Evolutionary conservation across 2,329 filamentous ascomycete species (phyloP), one percentile per base, ranked within the genome.

Genomic region (Lizonia empirigonia): DNA sequence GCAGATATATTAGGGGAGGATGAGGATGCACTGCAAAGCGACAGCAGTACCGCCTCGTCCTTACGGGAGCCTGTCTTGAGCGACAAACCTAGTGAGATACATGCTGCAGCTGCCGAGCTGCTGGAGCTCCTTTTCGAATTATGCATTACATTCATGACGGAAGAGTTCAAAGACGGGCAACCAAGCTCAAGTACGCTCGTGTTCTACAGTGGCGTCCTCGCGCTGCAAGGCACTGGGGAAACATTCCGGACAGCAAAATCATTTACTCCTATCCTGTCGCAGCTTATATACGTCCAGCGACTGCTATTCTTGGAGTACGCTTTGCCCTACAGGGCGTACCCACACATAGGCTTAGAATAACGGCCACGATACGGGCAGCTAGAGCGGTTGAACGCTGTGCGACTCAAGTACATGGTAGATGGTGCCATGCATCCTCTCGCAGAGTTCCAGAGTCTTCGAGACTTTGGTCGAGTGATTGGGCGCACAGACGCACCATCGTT

Each of bases 381-480:
- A n/a, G 12, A 38, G 22, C 7, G 16, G 19, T 30, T 41, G 6
- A 41, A 41, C 18, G 18, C 12, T 19, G 10, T 41, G 16, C 24
- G n/a, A 41, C 38, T 41, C 6, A 41, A 41, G 38, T 41, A 41
- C 16, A 41, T 41, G 16, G 38, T 41, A 41, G 26, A 41, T 30
- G 26, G 38, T 30, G 18, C 22, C 13, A 41, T 41, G 26, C 18
- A 29, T 30, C 26, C 38, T 30, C 38, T 41, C n/a, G 24, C 26
- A 29, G 26, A 41, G 38, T 41, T 41, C 26, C 13, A 41, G 26
- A 41, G 38, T 20, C 26, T 41, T 41, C 16, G 13, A 41, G 26
- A 41, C 26, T 41, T 41, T 41, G 13, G 26, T 20, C 24, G 10
- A 20, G 26, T 41, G 13, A 27, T 41, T 18, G 10, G 23, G 26